Conservation (phyloP, 495 filamentous ascomycete genomes). For the Trichoderma orchidacearum region DNA sequence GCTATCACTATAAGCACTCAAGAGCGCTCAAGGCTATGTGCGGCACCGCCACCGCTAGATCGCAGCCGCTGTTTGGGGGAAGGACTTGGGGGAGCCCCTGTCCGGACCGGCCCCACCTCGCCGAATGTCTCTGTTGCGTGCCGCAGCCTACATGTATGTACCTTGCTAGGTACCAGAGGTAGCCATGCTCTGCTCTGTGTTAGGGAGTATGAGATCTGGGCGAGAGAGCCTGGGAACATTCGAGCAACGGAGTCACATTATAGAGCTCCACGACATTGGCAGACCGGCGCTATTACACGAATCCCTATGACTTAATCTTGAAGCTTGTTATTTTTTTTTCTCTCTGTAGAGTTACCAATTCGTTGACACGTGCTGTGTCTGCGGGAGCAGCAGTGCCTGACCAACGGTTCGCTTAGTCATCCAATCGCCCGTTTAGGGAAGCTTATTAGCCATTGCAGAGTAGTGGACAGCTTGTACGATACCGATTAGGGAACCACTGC, state of each 20-base stretch:
- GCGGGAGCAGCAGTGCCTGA: not conserved
- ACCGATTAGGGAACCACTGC: not conserved
- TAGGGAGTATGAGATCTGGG: too few relatives aligned
- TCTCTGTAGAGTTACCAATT: too few relatives aligned
- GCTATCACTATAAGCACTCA: not conserved
- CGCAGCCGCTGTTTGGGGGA: not conserved
- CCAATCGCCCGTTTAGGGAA: not conserved
- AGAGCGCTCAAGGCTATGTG: not conserved
- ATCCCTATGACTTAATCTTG: too few relatives aligned
- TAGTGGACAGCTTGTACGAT: conserved; percentile 2
- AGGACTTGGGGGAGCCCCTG: not conserved
- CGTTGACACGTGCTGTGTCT: not conserved
- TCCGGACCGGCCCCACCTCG: not conserved
- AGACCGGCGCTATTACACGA: too few relatives aligned
- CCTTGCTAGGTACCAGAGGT: too few relatives aligned
- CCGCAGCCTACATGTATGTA: not conserved
- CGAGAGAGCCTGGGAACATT: too few relatives aligned
- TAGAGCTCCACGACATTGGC: too few relatives aligned
- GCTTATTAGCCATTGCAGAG: not conserved
- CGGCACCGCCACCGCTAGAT: not conserved
- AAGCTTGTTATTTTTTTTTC: too few relatives aligned
- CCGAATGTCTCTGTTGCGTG: not conserved
- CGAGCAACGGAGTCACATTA: too few relatives aligned
- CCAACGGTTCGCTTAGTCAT: not conserved
- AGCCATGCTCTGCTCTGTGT: too few relatives aligned